Conservation (phyloP, 331 rosid species). For the Stylosanthes scabra region DNA sequence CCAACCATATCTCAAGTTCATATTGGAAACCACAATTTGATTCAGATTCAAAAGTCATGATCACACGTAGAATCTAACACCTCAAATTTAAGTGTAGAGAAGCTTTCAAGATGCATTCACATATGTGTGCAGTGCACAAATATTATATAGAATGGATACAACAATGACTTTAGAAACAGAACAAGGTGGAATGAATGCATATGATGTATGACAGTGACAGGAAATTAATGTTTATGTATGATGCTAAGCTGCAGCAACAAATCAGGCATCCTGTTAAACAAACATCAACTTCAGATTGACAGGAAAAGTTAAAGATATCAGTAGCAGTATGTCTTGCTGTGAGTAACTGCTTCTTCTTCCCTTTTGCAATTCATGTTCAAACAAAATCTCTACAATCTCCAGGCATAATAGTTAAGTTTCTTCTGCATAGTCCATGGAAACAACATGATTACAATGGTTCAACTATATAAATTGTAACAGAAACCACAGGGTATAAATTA, state of each 20-base stretch:
- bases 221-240: neutral
- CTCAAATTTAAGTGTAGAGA: neutral
- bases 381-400: neutral
- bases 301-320: neutral
- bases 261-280: slow-evolving; percentile 14
- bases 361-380: neutral
- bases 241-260: neutral
- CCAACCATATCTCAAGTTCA: neutral
- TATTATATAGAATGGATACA: neutral
- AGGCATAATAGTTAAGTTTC: neutral
- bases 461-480: neutral
- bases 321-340: neutral
- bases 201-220: neutral
- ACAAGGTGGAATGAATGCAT: neutral
- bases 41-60: neutral
- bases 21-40: neutral
- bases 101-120: neutral
- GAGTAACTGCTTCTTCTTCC: slow-evolving; percentile 17
- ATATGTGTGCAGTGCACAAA: neutral
- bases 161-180: neutral
- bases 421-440: neutral
- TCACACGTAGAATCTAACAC: neutral
- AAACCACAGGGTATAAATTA: neutral
- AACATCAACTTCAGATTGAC: slow-evolving; percentile 10
- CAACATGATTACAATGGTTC: neutral